These are phyloP conservation scores for Scenedesmus sp. DNA, from an alignment of 163 green algal genomes.

Conservation along the genomic window DNA sequence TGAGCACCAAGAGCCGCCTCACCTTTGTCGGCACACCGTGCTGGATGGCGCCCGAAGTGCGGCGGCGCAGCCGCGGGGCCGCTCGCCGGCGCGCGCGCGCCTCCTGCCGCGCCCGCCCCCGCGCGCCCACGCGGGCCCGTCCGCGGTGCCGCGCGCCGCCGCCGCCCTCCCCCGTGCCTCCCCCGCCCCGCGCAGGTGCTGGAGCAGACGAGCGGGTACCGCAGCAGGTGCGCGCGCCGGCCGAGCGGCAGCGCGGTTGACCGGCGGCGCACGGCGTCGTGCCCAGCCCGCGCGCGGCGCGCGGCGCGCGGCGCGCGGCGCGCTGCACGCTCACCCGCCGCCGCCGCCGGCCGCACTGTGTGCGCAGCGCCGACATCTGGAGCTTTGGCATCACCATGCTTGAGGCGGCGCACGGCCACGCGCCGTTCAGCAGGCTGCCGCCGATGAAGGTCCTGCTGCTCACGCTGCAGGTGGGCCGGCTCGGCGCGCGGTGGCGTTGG, in stretches of 20 bases:
- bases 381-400: conserved; percentile 92
- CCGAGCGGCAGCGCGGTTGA: too few relatives aligned
- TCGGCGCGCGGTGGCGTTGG: neutral
- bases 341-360: too few relatives aligned
- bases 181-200: too few relatives aligned
- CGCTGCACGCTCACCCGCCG: too few relatives aligned
- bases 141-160: too few relatives aligned
- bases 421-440: conserved; percentile 80
- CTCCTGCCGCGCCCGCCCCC: too few relatives aligned
- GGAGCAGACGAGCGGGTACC: neutral
- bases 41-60: conserved; percentile 99
- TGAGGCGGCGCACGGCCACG: conserved; percentile 85
- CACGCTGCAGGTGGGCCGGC: conserved; percentile 65
- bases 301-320: too few relatives aligned
- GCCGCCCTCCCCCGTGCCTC: too few relatives aligned
- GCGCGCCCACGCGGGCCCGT: too few relatives aligned
- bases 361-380: conserved; percentile 97
- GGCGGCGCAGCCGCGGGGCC: conserved; percentile 87
- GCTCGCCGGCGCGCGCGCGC: conserved; percentile 60
- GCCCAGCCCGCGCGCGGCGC: too few relatives aligned
- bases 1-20: conserved; percentile 61
- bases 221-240: too few relatives aligned
- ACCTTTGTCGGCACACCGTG: conserved; percentile 98
- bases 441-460: conserved; percentile 86
- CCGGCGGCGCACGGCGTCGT: too few relatives aligned